Evolutionary conservation across 345 rosid species (phyloP).

Genomic region (Erysimum cheiranthoides): DNA sequence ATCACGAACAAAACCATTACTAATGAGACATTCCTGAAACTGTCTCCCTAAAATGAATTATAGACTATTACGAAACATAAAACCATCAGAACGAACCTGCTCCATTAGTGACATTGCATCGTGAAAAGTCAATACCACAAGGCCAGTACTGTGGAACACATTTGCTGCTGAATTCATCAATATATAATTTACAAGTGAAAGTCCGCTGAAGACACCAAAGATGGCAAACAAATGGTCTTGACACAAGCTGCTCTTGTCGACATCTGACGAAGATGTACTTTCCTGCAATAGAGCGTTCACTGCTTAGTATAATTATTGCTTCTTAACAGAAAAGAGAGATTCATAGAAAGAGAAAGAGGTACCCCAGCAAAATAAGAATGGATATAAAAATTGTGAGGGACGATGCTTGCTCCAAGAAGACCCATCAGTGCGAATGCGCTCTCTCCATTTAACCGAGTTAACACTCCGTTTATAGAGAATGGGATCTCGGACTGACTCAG

Average conservation of each 20-base stretch:
- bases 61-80: conserved; percentile 29
- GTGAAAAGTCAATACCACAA: conserved; percentile 79
- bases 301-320: conserved; percentile 31
- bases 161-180: conserved; percentile 87
- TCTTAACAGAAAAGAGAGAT: conserved; percentile 6
- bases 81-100: conserved; percentile 61
- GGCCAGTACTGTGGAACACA: conserved; percentile 75
- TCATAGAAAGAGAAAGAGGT: conserved; percentile 27
- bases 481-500: conserved; percentile 81
- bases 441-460: conserved; percentile 70
- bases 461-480: conserved; percentile 61
- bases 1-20: conserved; percentile 22
- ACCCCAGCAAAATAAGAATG: conserved; percentile 92
- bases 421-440: conserved; percentile 82
- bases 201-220: conserved; percentile 71
- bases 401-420: conserved; percentile 96
- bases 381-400: conserved; percentile 97
- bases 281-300: conserved; percentile 52
- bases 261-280: conserved; percentile 53
- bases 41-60: conserved; percentile 3
- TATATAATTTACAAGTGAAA: conserved; percentile 71
- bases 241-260: conserved; percentile 66
- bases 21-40: neutral
- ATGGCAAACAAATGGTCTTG: conserved; percentile 78
- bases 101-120: conserved; percentile 92